A percentile compares a stretch with the other conserved stretches of the same genome.
Evolutionary conservation across 352 stramenopile genomes (phyloP).

Genomic region (Phytophthora sp.): DNA sequence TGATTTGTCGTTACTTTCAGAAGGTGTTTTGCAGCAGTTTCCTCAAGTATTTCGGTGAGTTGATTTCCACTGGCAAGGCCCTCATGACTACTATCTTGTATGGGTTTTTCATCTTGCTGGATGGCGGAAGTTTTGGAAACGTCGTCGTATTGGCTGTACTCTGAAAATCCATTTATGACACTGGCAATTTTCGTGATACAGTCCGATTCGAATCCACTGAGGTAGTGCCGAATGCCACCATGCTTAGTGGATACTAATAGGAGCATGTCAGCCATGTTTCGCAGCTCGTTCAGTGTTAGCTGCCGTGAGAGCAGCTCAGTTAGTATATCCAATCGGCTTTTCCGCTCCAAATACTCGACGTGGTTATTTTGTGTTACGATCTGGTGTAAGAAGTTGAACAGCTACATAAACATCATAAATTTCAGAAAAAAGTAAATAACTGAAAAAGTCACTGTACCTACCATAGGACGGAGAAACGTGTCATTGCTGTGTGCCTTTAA

Average conservation of each 20-base stretch:
- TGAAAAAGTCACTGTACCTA: not conserved
- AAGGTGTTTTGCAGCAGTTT: constrained; percentile 3
- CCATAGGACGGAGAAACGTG: constrained; percentile 44
- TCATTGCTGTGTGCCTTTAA: constrained; percentile 30
- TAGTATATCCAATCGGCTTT: constrained; percentile 20
- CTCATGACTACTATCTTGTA: not conserved
- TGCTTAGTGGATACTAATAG: constrained; percentile 10
- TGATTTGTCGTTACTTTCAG: constrained; percentile 26
- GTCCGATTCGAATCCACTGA: constrained; percentile 21
- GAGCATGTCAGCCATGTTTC: constrained; percentile 27
- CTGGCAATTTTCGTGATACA: constrained; percentile 27
- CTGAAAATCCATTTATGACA: constrained; percentile 22
- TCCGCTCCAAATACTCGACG: constrained; percentile 10
- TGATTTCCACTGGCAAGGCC: not conserved
- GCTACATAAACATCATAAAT: constrained; percentile 8
- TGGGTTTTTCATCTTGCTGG: not conserved
- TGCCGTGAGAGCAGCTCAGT: constrained; percentile 20
- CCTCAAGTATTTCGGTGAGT: not conserved
- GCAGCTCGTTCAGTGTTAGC: constrained; percentile 26
- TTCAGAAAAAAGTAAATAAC: not conserved
- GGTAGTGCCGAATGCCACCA: constrained; percentile 21
- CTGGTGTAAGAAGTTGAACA: constrained; percentile 30
- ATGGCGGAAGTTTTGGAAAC: not conserved
- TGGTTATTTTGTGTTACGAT: constrained; percentile 19
- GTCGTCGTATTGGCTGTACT: not conserved